These are phyloP conservation scores for Gossypium schwendimanii DNA, from an alignment of 441 rosid genomes.

Conservation along the genomic window DNA sequence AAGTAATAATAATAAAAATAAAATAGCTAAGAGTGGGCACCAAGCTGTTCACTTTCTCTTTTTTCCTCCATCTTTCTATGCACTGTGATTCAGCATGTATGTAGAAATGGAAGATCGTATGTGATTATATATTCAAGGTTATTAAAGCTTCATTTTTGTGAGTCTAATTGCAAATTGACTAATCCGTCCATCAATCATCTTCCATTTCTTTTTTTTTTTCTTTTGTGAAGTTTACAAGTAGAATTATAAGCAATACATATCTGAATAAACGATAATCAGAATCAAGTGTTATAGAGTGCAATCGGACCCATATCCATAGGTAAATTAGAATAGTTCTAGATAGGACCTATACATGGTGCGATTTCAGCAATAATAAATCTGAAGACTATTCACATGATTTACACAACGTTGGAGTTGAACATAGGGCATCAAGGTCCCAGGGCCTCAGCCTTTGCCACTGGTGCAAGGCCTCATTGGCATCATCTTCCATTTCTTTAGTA, in stretches of 20 bases:
- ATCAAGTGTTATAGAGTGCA: too few species aligned
- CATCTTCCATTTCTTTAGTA: not conserved
- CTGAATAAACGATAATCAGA: too few species aligned
- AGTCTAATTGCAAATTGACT: not conserved
- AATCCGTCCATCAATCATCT: not conserved
- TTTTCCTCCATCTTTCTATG: not conserved
- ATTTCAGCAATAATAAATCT: too few species aligned
- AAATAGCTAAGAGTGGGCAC: not conserved
- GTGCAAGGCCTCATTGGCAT: not conserved
- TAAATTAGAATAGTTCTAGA: too few species aligned
- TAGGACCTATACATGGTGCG: too few species aligned
- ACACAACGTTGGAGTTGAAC: too few species aligned
- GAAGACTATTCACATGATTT: too few species aligned
- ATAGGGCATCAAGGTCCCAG: too few species aligned
- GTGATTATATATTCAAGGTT: not conserved
- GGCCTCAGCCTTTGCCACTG: too few species aligned
- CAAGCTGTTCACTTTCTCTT: not conserved
- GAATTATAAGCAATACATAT: too few species aligned
- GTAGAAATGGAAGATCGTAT: not conserved
- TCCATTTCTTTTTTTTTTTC: not conserved
- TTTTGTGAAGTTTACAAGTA: too few species aligned
- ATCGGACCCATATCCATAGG: too few species aligned
- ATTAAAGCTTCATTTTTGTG: not conserved
- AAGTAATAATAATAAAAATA: not conserved
- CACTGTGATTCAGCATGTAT: not conserved